Evolutionary conservation across 192 early-diverging fungal genomes (phyloP).

Genomic region (Dissophora globulifera): DNA sequence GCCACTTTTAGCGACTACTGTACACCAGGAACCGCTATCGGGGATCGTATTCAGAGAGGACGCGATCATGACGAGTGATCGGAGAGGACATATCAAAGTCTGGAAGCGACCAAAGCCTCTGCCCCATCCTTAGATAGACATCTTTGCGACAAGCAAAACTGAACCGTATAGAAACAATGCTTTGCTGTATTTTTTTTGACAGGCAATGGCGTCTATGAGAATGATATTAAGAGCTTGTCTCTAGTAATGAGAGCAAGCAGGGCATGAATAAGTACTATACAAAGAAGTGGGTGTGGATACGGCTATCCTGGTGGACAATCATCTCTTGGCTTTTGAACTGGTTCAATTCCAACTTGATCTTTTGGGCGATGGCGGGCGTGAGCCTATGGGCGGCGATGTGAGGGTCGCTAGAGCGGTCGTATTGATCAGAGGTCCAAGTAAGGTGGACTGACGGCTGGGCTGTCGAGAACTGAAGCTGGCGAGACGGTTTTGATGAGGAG

Average conservation of each 20-base stretch:
- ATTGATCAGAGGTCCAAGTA: slow-evolving; percentile 81
- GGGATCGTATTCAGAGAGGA: slow-evolving; percentile 75
- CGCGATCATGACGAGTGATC: slow-evolving; percentile 78
- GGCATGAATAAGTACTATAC: slow-evolving; percentile 50
- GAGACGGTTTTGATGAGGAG: neutral
- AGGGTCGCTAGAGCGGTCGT: slow-evolving; percentile 86
- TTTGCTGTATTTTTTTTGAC: no score
- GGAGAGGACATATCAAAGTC: slow-evolving; percentile 75
- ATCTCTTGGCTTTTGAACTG: slow-evolving; percentile 93
- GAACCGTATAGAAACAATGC: neutral
- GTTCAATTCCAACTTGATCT: slow-evolving; percentile 95
- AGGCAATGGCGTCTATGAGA: no score
- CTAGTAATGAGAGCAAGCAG: no score
- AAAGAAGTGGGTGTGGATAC: slow-evolving; percentile 77
- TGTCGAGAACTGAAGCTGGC: slow-evolving; percentile 57
- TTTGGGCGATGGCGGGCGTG: slow-evolving; percentile 84
- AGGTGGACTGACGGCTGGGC: slow-evolving; percentile 64
- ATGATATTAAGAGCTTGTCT: no score
- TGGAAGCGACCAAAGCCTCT: slow-evolving; percentile 71
- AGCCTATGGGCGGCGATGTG: slow-evolving; percentile 82
- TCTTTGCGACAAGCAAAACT: neutral
- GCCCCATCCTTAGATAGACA: slow-evolving; percentile 6
- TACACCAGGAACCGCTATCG: slow-evolving; percentile 71
- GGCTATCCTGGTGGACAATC: slow-evolving; percentile 85
- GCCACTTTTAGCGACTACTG: slow-evolving; percentile 70